Evolutionary conservation across 495 filamentous ascomycete genomes (phyloP).

Genomic region (Penicillium ucsense): DNA sequence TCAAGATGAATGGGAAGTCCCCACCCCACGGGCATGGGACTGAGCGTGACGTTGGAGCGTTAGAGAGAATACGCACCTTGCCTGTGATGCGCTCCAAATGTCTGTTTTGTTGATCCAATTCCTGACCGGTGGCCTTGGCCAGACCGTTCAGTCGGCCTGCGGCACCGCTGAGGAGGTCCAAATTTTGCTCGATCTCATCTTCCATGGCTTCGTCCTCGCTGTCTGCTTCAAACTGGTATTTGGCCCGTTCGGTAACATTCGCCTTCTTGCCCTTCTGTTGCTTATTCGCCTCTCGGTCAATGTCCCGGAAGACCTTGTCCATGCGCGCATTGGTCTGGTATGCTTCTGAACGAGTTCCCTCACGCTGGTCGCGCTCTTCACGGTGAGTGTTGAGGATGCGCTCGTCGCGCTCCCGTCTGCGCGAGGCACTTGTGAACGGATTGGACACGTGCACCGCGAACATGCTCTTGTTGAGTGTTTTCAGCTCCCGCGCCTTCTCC

Average conservation of each 20-base stretch:
- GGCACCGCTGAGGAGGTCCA: conserved; percentile 49
- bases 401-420: conserved; percentile 50
- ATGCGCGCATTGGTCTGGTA: conserved; percentile 49
- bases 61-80: conserved; percentile 43
- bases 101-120: conserved; percentile 66
- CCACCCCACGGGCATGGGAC: too few species aligned
- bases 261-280: conserved; percentile 31
- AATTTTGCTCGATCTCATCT: conserved; percentile 56
- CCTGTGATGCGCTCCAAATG: conserved; percentile 61
- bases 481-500: conserved; percentile 65
- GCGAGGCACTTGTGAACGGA: conserved; percentile 53
- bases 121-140: conserved; percentile 58
- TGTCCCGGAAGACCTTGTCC: conserved; percentile 49
- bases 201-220: conserved; percentile 71
- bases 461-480: conserved; percentile 72
- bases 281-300: conserved; percentile 31
- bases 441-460: conserved; percentile 70
- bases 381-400: conserved; percentile 52
- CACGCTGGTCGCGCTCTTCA: conserved; percentile 55
- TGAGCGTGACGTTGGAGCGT: too few species aligned
- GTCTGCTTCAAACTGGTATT: conserved; percentile 74
- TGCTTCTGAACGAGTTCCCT: conserved; percentile 55
- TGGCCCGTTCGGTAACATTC: conserved; percentile 56
- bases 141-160: conserved; percentile 55
- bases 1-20: background rate